phyloP scores from a whole-genome alignment of 192 early-diverging fungal species.

The Glomus cerebriforme region DNA sequence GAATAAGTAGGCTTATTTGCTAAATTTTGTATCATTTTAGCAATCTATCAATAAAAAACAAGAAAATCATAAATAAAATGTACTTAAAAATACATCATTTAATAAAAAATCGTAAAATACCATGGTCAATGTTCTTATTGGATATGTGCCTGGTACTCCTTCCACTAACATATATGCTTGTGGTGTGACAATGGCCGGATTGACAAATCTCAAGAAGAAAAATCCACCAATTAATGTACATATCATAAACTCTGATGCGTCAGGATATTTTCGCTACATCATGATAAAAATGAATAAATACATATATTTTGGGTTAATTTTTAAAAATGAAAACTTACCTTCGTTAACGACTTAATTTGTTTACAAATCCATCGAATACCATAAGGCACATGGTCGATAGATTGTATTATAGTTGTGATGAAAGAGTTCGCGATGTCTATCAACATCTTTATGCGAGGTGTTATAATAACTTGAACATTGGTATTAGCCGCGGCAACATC shows the following conservation, averaged over 20 bases:
- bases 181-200: conserved; percentile 95
- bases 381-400: conserved; percentile 87
- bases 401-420: conserved; percentile 81
- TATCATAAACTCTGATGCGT: conserved; percentile 83
- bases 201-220: conserved; percentile 95
- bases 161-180: conserved; percentile 94
- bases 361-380: conserved; percentile 99
- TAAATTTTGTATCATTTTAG: conserved; percentile 93
- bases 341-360: conserved; percentile 90
- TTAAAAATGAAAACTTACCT: conserved; percentile 38
- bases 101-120: conserved; percentile 37
- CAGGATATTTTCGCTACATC: conserved; percentile 78
- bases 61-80: background rate
- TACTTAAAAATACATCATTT: background rate
- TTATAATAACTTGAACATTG: conserved; percentile 82
- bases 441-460: conserved; percentile 76
- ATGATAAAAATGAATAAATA: background rate
- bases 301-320: background rate
- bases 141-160: conserved; percentile 72
- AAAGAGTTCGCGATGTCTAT: conserved; percentile 87
- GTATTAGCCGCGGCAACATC: conserved; percentile 81
- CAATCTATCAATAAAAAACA: conserved; percentile 54
- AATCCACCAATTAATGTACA: conserved; percentile 97
- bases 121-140: conserved; percentile 87
- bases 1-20: conserved; percentile 91